Evolutionary conservation across 1,284 basidiomycete species (phyloP).

Genomic region (Malassezia brasiliensis): DNA sequence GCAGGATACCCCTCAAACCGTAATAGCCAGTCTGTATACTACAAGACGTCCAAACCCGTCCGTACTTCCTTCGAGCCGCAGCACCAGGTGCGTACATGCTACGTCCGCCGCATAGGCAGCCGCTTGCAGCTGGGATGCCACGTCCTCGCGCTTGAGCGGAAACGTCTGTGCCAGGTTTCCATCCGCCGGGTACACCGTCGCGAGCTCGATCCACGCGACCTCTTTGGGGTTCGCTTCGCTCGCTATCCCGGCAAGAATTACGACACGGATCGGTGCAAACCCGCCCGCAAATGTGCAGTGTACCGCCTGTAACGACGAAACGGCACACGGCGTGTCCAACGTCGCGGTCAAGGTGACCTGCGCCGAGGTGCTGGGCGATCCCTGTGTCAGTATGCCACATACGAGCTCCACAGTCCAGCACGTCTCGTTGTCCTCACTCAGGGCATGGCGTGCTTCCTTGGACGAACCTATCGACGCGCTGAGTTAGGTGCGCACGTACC

Average conservation of each 20-base stretch:
- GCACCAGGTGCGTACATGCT: background rate
- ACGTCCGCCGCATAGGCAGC: background rate
- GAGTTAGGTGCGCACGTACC: background rate
- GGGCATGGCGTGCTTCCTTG: constrained; percentile 3
- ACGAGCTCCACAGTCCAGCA: constrained; percentile 16
- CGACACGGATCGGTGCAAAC: constrained; percentile 9
- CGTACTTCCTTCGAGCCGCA: constrained; percentile 16
- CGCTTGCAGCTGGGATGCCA: background rate
- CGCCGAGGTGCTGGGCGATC: constrained; percentile 4
- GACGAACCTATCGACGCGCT: constrained; percentile 11
- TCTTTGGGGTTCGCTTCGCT: background rate
- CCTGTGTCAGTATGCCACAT: background rate
- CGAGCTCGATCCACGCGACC: background rate
- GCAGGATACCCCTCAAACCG: background rate
- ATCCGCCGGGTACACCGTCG: constrained; percentile 7
- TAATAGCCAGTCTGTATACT: constrained; percentile 2
- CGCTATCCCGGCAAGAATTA: background rate
- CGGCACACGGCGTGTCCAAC: background rate
- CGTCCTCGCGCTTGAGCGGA: background rate
- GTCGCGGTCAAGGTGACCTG: background rate
- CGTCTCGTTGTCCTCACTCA: constrained; percentile 9
- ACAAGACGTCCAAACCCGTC: constrained; percentile 15
- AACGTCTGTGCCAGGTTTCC: constrained; percentile 12
- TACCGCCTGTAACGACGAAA: background rate
- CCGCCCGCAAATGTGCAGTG: constrained; percentile 16